These are phyloP conservation scores for Nigrospora osmanthi DNA, from an alignment of 2,329 filamentous ascomycete genomes.

Conservation along the genomic window DNA sequence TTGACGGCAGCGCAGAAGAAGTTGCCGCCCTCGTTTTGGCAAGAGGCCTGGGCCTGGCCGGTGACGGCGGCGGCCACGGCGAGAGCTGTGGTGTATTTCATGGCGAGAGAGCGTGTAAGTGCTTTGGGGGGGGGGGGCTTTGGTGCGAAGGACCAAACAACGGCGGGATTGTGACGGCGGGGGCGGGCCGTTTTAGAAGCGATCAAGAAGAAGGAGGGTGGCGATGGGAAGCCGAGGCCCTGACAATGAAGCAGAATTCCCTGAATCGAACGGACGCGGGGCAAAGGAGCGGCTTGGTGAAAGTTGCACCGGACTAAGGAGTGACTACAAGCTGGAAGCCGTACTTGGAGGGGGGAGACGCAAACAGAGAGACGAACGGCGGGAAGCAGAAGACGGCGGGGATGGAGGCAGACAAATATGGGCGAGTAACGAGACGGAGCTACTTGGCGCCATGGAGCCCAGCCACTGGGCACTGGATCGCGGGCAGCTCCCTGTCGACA, in stretches of 20 bases:
- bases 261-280: slow-evolving; percentile 9
- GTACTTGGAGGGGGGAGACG: slow-evolving; percentile 14
- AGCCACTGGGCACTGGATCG: no score
- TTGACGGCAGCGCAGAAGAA: slow-evolving; percentile 59
- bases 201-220: slow-evolving; percentile 11
- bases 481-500: not conserved
- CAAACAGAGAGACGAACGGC: slow-evolving; percentile 4
- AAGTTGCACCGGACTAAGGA: slow-evolving; percentile 22
- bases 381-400: not conserved
- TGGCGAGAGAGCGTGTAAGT: slow-evolving; percentile 2
- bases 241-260: slow-evolving; percentile 9
- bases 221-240: not conserved
- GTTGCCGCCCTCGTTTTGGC: slow-evolving; percentile 42
- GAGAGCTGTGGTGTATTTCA: slow-evolving; percentile 7
- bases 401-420: not conserved
- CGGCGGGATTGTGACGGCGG: not conserved
- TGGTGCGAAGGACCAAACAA: slow-evolving; percentile 3
- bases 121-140: not conserved
- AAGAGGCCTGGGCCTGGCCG: slow-evolving; percentile 5
- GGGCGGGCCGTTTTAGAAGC: slow-evolving; percentile 11
- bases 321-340: slow-evolving; percentile 15
- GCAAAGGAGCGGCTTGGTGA: slow-evolving; percentile 22
- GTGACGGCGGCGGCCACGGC: slow-evolving; percentile 4
- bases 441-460: not conserved
- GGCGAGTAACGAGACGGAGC: not conserved